Conservation (phyloP, 179 eudicot genomes). For the Pouteria campechiana region DNA sequence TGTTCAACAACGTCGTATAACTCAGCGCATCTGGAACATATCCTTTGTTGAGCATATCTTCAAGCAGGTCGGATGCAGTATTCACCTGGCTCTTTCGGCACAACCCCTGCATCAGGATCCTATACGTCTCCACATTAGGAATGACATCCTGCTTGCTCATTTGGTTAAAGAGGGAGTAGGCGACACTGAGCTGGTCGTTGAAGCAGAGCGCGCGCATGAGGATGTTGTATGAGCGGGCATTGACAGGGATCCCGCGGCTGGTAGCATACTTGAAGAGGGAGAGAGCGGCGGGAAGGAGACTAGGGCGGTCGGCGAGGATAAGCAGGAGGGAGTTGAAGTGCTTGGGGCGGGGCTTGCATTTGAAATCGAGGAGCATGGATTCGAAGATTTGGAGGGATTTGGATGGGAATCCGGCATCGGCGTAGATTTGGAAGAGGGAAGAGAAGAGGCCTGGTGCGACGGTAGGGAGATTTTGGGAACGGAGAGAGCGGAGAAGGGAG, state of each 20-base stretch:
- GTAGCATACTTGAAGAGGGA: constrained; percentile 63
- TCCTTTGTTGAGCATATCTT: constrained; percentile 92
- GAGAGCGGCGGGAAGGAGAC: constrained; percentile 50
- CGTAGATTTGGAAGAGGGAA: constrained; percentile 48
- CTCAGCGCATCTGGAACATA: constrained; percentile 78
- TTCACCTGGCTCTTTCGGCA: constrained; percentile 89
- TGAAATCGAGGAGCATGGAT: constrained; percentile 43
- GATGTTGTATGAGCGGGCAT: constrained; percentile 57
- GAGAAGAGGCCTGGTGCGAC: constrained; percentile 61
- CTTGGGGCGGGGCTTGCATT: constrained; percentile 47
- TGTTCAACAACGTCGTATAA: constrained; percentile 74
- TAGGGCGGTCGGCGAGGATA: constrained; percentile 37
- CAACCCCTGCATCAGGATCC: constrained; percentile 80
- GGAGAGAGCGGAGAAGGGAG: constrained; percentile 32
- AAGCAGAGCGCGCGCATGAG: constrained; percentile 67
- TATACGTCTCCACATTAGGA: constrained; percentile 74
- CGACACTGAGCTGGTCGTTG: constrained; percentile 56
- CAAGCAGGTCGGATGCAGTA: constrained; percentile 58
- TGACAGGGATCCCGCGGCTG: constrained; percentile 36
- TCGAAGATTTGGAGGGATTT: constrained; percentile 60
- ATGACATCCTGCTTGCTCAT: constrained; percentile 77
- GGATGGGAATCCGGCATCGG: constrained; percentile 63
- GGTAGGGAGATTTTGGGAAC: constrained; percentile 18
- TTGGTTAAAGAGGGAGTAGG: constrained; percentile 65
- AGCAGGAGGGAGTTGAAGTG: constrained; percentile 55